Evolutionary conservation across 2,329 filamentous ascomycete species (phyloP).

Genomic region (Talaromyces rugulosus): DNA sequence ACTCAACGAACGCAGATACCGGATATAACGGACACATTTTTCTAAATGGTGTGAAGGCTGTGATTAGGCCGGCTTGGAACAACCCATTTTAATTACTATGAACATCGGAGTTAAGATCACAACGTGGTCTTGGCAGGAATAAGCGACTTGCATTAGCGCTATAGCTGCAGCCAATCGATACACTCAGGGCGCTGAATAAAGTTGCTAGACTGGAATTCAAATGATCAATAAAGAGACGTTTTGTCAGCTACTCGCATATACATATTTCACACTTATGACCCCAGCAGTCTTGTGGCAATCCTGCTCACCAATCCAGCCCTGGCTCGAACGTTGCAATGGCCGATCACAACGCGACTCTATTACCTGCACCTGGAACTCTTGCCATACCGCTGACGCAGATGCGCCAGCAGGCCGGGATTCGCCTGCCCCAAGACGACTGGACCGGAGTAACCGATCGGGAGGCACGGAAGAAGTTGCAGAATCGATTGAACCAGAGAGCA

Average conservation of each 20-base stretch:
- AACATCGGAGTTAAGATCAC: neutral
- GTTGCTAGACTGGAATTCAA: neutral
- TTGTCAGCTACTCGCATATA: too few species aligned
- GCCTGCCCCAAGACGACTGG: slow-evolving; percentile 1
- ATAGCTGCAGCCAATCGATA: neutral
- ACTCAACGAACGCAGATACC: neutral
- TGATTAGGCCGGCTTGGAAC: too few species aligned
- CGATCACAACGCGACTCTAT: neutral
- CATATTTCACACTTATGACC: too few species aligned
- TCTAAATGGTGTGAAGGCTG: too few species aligned
- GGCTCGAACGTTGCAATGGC: neutral
- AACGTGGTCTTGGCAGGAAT: neutral
- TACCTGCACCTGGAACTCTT: neutral
- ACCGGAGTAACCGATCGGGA: neutral
- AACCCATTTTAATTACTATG: too few species aligned
- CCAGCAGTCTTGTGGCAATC: too few species aligned
- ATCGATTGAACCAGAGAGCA: slow-evolving; percentile 2
- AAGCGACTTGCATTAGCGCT: neutral
- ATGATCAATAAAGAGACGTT: neutral
- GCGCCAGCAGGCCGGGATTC: neutral
- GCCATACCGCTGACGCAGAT: neutral
- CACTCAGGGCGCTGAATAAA: neutral
- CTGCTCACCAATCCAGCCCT: neutral
- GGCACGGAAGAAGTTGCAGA: slow-evolving; percentile 3
- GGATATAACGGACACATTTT: too few species aligned